Evolutionary conservation across 1,139 yeast species (phyloP).

Genomic region (Yamadazyma conglobata): DNA sequence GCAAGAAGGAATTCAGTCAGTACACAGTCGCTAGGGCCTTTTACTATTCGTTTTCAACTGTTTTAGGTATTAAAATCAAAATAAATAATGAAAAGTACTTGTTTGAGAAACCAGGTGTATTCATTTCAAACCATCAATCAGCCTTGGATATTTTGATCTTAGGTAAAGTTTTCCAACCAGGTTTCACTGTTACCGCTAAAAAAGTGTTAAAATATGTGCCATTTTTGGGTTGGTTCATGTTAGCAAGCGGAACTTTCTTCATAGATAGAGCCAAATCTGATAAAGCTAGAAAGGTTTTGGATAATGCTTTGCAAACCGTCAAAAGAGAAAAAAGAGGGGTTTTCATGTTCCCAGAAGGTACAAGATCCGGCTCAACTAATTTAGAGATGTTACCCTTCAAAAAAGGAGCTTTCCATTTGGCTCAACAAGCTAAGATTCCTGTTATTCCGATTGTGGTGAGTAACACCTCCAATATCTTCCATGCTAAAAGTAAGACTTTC

Average conservation of each 20-base stretch:
- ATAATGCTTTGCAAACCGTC: conserved; percentile 60
- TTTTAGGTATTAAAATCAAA: conserved; percentile 67
- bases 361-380: conserved; percentile 71
- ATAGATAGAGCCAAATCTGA: conserved; percentile 79
- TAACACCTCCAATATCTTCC: conserved; percentile 75
- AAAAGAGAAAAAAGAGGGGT: conserved; percentile 63
- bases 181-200: conserved; percentile 91
- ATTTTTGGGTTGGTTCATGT: conserved; percentile 95
- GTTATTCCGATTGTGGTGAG: conserved; percentile 83
- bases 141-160: conserved; percentile 78
- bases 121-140: conserved; percentile 88
- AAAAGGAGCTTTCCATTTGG: conserved; percentile 97
- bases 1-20: conserved; percentile 80
- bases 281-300: conserved; percentile 72
- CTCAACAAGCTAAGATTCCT: conserved; percentile 88
- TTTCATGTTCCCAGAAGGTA: conserved; percentile 93
- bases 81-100: conserved; percentile 53
- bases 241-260: conserved; percentile 85
- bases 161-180: conserved; percentile 82
- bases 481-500: conserved; percentile 53
- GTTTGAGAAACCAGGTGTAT: conserved; percentile 74
- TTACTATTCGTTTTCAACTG: conserved; percentile 53
- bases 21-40: conserved; percentile 87
- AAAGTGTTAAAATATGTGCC: conserved; percentile 81
- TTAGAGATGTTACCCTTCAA: conserved; percentile 82